phyloP scores from a whole-genome alignment of 2,329 filamentous ascomycete genomes.

The Knoxdaviesia proteae region DNA sequence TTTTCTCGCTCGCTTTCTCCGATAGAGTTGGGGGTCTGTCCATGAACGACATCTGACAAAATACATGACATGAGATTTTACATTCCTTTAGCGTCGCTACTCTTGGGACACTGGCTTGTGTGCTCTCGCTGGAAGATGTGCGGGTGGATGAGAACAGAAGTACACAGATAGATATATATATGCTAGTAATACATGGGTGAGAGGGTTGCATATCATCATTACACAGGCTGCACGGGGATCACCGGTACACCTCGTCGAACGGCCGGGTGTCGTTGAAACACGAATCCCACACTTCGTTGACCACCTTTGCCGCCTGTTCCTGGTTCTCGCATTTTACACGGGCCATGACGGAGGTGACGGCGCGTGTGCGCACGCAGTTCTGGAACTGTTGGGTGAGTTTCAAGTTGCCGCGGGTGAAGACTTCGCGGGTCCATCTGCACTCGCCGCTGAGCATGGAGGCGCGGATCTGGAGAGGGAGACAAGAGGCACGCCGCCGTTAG shows the following conservation, averaged over 20 bases:
- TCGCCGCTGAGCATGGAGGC: slow-evolving; percentile 85
- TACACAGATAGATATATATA: neutral
- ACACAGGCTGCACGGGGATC: slow-evolving; percentile 7
- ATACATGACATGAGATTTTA: too few relatives aligned
- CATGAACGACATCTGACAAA: neutral
- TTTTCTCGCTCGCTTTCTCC: too few relatives aligned
- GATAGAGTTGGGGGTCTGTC: too few relatives aligned
- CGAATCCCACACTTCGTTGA: slow-evolving; percentile 97
- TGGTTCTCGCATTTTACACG: slow-evolving; percentile 69
- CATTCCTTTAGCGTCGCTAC: too few relatives aligned
- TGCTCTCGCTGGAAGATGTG: neutral
- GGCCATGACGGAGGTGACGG: slow-evolving; percentile 57
- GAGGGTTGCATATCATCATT: neutral
- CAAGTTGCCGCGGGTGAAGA: slow-evolving; percentile 70
- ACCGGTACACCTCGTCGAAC: slow-evolving; percentile 92
- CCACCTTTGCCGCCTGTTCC: slow-evolving; percentile 64
- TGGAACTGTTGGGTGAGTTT: slow-evolving; percentile 83
- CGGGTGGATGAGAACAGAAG: neutral
- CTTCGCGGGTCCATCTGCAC: slow-evolving; percentile 75
- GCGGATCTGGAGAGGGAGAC: slow-evolving; percentile 42
- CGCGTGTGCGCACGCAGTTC: slow-evolving; percentile 67
- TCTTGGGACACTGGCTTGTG: neutral
- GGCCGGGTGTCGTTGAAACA: slow-evolving; percentile 87
- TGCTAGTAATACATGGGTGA: too few relatives aligned
- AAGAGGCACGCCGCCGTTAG: neutral